Base-by-base conservation (phyloP, 176 grass and related monocot species). In the Cymbopogon citratus region DNA sequence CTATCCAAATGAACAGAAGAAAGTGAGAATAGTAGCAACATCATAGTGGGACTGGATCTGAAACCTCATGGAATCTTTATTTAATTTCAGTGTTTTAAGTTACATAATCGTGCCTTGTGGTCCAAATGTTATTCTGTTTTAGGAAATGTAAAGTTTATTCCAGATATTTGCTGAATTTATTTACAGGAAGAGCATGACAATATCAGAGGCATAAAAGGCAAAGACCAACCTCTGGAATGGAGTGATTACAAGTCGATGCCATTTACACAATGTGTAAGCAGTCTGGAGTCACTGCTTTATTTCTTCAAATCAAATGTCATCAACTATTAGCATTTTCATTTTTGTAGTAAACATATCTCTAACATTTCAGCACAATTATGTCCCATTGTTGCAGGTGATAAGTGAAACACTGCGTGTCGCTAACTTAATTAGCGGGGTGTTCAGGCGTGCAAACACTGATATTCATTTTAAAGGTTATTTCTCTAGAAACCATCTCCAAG, bases 211-310 rank as follows among this genome's bases (percentile, higher is more conserved):
- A 52, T 67, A 39, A 92, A 94, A 85, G 81, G 68, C 21, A 59
- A 85, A 65, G 86, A 57, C 13, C 85, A 85, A 52, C 69, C 83
- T 43, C 52, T 96, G 66, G 83, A 93, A 41, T 96, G 93, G 93
- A 78, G 64, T 0, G 91, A 99, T 71, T 99, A 99, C 93, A 99
- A 99, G 87, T 99, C 97, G 0, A 99, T 99, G 97, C 85, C 91
- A 73, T 96, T 99, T 72, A 99, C 97, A 5, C 97, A 96, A 94
- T 96, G 83, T 84, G 97, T 99, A 95, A 87, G 75, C 6, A 69
- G 69, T 74, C 0, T 9, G 21, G 72, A 69, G 2, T 10, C 59
- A 67, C 18, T 36, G 6, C 33, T 19, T 57, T 54, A 21, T 54
- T 82, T 45, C 61, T 51, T 74, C 12, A 28, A 28, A 31, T 41